A percentile compares a stretch with the other conserved stretches of the same genome.
phyloP scores from a whole-genome alignment of 176 grass and related monocot species.

The Aechmea fasciata region DNA sequence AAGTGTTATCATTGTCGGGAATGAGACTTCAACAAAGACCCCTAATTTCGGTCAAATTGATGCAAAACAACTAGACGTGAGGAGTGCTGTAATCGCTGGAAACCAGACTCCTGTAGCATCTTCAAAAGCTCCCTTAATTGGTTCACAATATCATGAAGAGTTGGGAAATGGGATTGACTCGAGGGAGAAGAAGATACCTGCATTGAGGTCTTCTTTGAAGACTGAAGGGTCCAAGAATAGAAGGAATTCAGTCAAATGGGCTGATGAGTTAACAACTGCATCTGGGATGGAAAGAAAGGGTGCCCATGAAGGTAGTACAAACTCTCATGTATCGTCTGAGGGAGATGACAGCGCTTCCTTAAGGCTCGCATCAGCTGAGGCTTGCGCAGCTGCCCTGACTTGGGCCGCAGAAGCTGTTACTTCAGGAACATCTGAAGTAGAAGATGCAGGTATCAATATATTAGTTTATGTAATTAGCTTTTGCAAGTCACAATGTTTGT shows the following conservation, averaged over 20 bases:
- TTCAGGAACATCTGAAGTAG: conserved; percentile 46
- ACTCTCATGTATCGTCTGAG: conserved; percentile 17
- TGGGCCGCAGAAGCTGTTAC: conserved; percentile 61
- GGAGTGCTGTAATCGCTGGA: background rate
- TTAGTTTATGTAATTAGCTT: background rate
- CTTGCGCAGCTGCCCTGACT: conserved; percentile 61
- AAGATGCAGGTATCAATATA: conserved; percentile 52
- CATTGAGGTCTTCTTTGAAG: conserved; percentile 70
- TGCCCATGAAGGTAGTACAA: conserved; percentile 25
- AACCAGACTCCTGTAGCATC: conserved; percentile 10
- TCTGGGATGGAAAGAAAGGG: conserved; percentile 24
- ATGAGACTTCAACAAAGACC: conserved; percentile 19
- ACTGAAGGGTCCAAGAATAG: conserved; percentile 32
- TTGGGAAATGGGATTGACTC: background rate
- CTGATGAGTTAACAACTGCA: conserved; percentile 31
- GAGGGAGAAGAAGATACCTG: conserved; percentile 21
- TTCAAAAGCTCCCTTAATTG: conserved; percentile 12
- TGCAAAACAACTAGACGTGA: background rate
- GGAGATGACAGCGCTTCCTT: conserved; percentile 37
- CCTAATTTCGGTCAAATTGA: background rate
- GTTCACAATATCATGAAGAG: conserved; percentile 11
- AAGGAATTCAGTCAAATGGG: conserved; percentile 57
- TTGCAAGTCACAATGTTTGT: background rate
- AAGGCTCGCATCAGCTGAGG: conserved; percentile 71
- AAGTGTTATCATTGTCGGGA: conserved; percentile 31